Percentiles rank a stretch among this genome's conserved stretches.
phyloP scores from a whole-genome alignment of 768 basidiomycete species.

The Sporobolomyces pararoseus region DNA sequence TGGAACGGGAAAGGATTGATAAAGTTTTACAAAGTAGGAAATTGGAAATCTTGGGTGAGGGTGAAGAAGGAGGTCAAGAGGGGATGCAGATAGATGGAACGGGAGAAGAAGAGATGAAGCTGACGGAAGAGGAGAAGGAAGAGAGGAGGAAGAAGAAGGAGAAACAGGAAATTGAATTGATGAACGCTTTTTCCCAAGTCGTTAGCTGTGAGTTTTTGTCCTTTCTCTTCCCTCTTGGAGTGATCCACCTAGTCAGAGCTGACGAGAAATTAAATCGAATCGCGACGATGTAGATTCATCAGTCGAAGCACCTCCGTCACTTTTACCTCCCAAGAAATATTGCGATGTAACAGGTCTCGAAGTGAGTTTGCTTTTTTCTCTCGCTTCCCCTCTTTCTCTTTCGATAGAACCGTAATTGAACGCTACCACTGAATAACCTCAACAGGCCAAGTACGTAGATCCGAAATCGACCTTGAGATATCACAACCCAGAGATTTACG shows the following conservation, averaged over 20 bases:
- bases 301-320: constrained; percentile 49
- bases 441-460: constrained; percentile 48
- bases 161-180: neutral
- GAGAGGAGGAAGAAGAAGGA: constrained; percentile 1
- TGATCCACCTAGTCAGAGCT: neutral
- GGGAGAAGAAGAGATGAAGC: neutral
- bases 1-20: constrained; percentile 38
- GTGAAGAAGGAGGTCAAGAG: neutral
- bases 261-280: neutral
- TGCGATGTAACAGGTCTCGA: constrained; percentile 54
- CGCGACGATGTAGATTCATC: neutral
- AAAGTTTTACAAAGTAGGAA: constrained; percentile 17
- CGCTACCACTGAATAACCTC: neutral
- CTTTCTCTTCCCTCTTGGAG: neutral
- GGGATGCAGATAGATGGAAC: neutral
- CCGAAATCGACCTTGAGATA: constrained; percentile 51
- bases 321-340: constrained; percentile 52
- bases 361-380: constrained; percentile 29
- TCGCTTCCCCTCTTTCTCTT: neutral
- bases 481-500: constrained; percentile 51
- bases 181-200: constrained; percentile 4
- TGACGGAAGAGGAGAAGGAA: neutral
- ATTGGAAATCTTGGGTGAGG: neutral
- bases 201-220: neutral
- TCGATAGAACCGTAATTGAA: neutral